Conservation (phyloP, 139 green algal genomes). For the Bryopsis sp. region DNA sequence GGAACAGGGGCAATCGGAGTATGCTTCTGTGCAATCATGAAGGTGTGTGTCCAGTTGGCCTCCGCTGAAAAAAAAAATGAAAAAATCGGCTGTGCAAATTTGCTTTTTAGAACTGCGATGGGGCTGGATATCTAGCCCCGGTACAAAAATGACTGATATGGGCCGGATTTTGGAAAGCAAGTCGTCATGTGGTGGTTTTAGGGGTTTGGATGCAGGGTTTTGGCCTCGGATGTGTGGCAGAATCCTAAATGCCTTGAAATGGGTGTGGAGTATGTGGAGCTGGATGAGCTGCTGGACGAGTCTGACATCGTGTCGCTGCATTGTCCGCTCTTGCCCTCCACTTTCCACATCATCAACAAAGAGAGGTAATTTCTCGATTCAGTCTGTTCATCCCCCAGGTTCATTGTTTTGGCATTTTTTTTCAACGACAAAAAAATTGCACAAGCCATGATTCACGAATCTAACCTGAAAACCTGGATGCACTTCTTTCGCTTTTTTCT, state of each 20-base stretch:
- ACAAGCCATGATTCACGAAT: too few species aligned
- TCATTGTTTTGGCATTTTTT: too few species aligned
- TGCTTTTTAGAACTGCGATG: too few species aligned
- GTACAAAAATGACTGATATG: background rate
- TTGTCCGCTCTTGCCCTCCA: constrained; percentile 54
- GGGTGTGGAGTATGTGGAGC: constrained; percentile 41
- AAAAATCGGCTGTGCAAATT: too few species aligned
- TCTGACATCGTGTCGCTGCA: constrained; percentile 58
- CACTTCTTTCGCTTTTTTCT: too few species aligned
- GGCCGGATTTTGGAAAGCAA: background rate
- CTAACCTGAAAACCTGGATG: too few species aligned
- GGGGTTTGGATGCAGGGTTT: constrained; percentile 51
- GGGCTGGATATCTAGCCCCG: too few species aligned
- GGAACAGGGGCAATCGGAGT: constrained; percentile 74
- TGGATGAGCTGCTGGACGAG: constrained; percentile 43
- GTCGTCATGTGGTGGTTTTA: constrained; percentile 13
- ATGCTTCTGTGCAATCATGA: constrained; percentile 35
- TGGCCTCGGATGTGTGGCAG: constrained; percentile 45
- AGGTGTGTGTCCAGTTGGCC: too few species aligned
- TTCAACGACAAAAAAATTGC: too few species aligned
- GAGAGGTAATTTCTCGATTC: constrained; percentile 31
- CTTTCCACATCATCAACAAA: constrained; percentile 61
- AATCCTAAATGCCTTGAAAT: constrained; percentile 31
- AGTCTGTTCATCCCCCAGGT: too few species aligned
- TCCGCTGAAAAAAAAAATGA: too few species aligned